phyloP scores from a whole-genome alignment of 1,139 yeast genomes.

The Yamadazyma blattariae region DNA sequence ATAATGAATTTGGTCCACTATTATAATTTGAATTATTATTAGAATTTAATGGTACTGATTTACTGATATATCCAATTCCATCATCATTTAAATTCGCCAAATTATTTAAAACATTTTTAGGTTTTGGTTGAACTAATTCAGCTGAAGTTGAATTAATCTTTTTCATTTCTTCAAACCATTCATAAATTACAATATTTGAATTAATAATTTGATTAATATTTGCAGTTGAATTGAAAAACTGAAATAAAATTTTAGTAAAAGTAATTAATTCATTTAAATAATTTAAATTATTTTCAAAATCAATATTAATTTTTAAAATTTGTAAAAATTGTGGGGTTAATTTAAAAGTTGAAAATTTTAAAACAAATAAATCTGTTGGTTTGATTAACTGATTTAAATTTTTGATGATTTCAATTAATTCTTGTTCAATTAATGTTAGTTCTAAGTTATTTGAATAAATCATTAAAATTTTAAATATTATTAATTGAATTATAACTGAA shows the following conservation, averaged over 20 bases:
- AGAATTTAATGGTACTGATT: slow-evolving; percentile 2
- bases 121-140: neutral
- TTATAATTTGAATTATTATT: neutral
- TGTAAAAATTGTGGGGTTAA: slow-evolving; percentile 35
- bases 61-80: neutral
- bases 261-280: slow-evolving; percentile 11
- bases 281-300: slow-evolving; percentile 18
- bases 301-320: slow-evolving; percentile 27
- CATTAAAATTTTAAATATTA: slow-evolving; percentile 32
- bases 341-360: slow-evolving; percentile 34
- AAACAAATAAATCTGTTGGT: slow-evolving; percentile 24
- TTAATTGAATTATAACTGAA: slow-evolving; percentile 18
- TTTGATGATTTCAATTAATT: slow-evolving; percentile 21
- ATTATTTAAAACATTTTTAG: neutral
- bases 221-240: slow-evolving; percentile 8
- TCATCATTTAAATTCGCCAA: neutral
- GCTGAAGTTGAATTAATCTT: slow-evolving; percentile 3
- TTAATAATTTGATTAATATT: slow-evolving; percentile 9
- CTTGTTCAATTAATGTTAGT: slow-evolving; percentile 20
- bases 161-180: slow-evolving; percentile 17
- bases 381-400: slow-evolving; percentile 21
- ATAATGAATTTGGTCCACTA: slow-evolving; percentile 1
- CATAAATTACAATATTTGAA: slow-evolving; percentile 13
- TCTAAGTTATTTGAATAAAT: slow-evolving; percentile 21
- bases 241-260: slow-evolving; percentile 11